A percentile compares a stretch with the other conserved stretches of the same genome.
Evolutionary conservation across 768 basidiomycete genomes (phyloP).

Genomic region (Pholiota conissans): DNA sequence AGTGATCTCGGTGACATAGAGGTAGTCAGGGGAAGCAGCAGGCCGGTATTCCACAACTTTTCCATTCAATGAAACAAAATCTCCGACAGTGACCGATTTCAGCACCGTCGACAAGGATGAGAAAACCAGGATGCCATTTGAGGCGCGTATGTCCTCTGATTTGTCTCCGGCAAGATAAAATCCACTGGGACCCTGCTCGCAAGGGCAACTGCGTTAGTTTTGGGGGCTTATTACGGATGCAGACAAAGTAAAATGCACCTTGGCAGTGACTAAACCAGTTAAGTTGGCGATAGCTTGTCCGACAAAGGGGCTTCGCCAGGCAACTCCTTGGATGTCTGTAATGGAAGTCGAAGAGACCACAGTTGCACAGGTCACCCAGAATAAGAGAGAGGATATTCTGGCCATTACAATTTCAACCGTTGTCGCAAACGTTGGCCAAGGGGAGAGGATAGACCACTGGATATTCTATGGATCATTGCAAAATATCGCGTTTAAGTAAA

Average conservation of each 20-base stretch:
- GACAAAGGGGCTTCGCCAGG: conserved; percentile 44
- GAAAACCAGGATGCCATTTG: conserved; percentile 53
- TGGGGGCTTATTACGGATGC: neutral
- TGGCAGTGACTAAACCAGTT: conserved; percentile 53
- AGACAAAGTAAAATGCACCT: conserved; percentile 30
- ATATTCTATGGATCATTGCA: conserved; percentile 13
- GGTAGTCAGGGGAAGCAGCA: conserved; percentile 39
- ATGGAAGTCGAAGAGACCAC: conserved; percentile 34
- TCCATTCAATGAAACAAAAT: conserved; percentile 45
- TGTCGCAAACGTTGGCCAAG: conserved; percentile 3
- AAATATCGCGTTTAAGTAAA: conserved; percentile 14
- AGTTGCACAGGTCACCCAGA: conserved; percentile 28
- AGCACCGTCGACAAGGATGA: conserved; percentile 38
- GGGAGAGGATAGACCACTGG: conserved; percentile 7
- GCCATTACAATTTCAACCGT: conserved; percentile 24
- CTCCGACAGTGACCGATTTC: conserved; percentile 43
- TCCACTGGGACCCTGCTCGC: conserved; percentile 39
- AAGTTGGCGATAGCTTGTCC: conserved; percentile 47
- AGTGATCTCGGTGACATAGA: conserved; percentile 49
- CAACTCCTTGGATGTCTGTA: conserved; percentile 53
- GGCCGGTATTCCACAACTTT: conserved; percentile 53
- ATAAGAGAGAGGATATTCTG: conserved; percentile 29
- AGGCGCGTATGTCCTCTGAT: conserved; percentile 44
- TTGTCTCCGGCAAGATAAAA: conserved; percentile 49
- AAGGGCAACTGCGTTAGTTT: neutral